Evolutionary conservation across 257 asterid species (phyloP).

Genomic region (Scutellaria baicalensis): DNA sequence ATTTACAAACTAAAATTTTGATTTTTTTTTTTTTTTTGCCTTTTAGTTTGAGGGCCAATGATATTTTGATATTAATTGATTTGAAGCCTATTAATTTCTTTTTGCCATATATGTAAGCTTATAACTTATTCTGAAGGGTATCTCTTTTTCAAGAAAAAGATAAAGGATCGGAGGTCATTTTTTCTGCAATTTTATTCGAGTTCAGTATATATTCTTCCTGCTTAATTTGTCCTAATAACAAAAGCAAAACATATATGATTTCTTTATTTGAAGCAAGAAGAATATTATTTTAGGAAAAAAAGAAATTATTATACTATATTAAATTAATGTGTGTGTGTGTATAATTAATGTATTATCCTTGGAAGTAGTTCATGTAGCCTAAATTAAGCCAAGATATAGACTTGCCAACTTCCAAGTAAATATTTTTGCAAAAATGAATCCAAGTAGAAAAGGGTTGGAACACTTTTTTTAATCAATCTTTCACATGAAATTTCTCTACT

Average conservation of each 20-base stretch:
- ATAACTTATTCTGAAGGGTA: not conserved
- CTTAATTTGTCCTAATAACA: too few relatives aligned
- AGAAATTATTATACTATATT: too few relatives aligned
- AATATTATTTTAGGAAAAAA: too few relatives aligned
- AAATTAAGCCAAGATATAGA: conserved; percentile 20
- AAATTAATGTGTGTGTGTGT: not conserved
- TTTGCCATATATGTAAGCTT: not conserved
- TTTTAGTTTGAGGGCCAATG: too few relatives aligned
- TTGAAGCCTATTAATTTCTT: not conserved
- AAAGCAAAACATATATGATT: too few relatives aligned
- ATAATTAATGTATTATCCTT: not conserved
- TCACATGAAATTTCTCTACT: conserved; percentile 8
- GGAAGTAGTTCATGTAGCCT: not conserved
- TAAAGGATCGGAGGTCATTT: too few relatives aligned
- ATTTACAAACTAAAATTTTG: not conserved
- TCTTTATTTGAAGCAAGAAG: too few relatives aligned
- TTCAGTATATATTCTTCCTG: too few relatives aligned
- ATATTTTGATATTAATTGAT: not conserved
- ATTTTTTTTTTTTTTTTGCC: not conserved
- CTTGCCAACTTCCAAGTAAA: conserved; percentile 6
- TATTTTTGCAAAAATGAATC: not conserved
- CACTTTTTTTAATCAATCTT: conserved; percentile 9
- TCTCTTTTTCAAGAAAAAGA: not conserved
- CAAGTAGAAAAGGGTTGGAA: conserved; percentile 10
- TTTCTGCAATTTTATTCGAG: too few relatives aligned